Conservation (phyloP, 78 protist genomes). For the Paulinella micropora region DNA sequence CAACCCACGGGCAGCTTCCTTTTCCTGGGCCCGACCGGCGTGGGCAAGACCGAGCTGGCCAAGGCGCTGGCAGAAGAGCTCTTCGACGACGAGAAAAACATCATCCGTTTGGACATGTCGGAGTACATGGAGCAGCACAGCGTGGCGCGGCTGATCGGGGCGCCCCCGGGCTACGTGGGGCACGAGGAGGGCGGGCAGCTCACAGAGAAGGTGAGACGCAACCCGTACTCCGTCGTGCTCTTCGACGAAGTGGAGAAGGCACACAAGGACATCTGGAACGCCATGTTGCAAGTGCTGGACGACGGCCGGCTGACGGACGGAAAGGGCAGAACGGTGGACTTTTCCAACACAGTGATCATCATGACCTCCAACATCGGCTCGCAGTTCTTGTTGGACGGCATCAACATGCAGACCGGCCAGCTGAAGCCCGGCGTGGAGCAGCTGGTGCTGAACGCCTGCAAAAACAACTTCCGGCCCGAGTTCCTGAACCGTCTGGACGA, state of each 20-base stretch:
- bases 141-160: conserved; percentile 85
- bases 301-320: conserved; percentile 95
- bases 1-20: conserved; percentile 75
- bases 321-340: conserved; percentile 87
- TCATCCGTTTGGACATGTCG: conserved; percentile 89
- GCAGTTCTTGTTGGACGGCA: neutral
- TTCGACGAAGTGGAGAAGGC: conserved; percentile 96
- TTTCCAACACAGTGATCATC: conserved; percentile 68
- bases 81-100: conserved; percentile 63
- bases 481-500: conserved; percentile 58
- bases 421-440: neutral
- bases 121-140: conserved; percentile 88
- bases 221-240: conserved; percentile 85
- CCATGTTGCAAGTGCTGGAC: conserved; percentile 80
- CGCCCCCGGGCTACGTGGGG: conserved; percentile 99
- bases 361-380: conserved; percentile 77
- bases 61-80: conserved; percentile 52
- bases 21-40: conserved; percentile 63
- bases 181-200: conserved; percentile 96
- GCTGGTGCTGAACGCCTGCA: neutral
- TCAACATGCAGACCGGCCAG: neutral
- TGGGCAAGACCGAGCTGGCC: conserved; percentile 92
- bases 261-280: conserved; percentile 72
- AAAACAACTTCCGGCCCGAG: conserved; percentile 34
- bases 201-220: conserved; percentile 89